Evolutionary conservation across 352 stramenopile species (phyloP), one percentile per base, ranked within the genome.

Genomic region (Peronospora farinosa): DNA sequence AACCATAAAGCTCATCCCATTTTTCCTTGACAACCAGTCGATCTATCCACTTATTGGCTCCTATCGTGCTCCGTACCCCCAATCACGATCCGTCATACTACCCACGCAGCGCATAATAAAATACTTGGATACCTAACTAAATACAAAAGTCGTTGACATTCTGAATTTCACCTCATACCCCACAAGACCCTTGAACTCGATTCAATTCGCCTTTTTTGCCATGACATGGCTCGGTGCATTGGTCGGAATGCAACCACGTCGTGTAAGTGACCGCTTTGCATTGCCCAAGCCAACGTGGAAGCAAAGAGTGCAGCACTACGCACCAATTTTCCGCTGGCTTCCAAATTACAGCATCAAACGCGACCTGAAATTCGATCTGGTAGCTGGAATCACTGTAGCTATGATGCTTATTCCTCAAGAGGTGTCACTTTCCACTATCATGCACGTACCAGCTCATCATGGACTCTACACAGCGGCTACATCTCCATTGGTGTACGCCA

Each of bases 341-440:
- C 51, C 51, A 6, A 53, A 60, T 37, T 60, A 60, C 51, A 60
- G 51, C 37, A 13, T 60, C 5, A 36, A 60, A 15, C 51, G 51
- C 11, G 51, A 60, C 28, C 38, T 60, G 19, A 60, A 59, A n/a
- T 59, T 53, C 25, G 51, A 59, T 12, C 50, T 59, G 5, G 51
- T 59, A 15, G 51, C 43, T 21, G 43, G 43, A 8, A 49, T 53
- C 16, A 60, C 51, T 1, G 42, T 54, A 7, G 35, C 43, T 5
- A 60, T 53, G 51, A 60, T 58, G 51, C 33, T 58, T 21, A 49
- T 57, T n/a, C 48, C 48, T 7, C 48, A 55, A 15, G 48, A 55
- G 13, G 49, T 57, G 0, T 57, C 49, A 3, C 49, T 57, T 12
- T 51, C 40, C 5, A 51, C 40, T 2, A 57, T 57, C 41, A 57